These are phyloP conservation scores for Lithospermum erythrorhizon DNA, from an alignment of 257 asterid species.

Conservation along the genomic window DNA sequence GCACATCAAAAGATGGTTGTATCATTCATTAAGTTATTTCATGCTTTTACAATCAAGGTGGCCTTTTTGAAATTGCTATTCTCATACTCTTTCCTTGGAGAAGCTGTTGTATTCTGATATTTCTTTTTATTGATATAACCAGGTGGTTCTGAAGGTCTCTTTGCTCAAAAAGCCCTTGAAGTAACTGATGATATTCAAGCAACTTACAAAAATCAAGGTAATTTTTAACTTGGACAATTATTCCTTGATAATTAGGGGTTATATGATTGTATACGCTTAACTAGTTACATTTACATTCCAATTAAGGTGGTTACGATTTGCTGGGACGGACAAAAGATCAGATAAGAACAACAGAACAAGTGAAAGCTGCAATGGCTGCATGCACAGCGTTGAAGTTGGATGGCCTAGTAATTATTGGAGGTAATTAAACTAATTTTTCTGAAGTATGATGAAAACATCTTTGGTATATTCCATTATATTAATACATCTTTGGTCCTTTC, in stretches of 20 bases:
- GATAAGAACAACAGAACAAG: slow-evolving; percentile 77
- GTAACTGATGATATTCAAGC: slow-evolving; percentile 59
- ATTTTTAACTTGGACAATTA: neutral
- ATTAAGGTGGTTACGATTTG: slow-evolving; percentile 73
- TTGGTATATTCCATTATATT: slow-evolving; percentile 11
- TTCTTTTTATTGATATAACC: neutral
- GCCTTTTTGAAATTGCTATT: neutral
- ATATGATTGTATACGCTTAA: neutral
- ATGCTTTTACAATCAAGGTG: neutral
- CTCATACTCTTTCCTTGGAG: neutral
- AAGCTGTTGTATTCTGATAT: neutral
- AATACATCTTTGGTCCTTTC: slow-evolving; percentile 17
- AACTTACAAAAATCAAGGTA: slow-evolving; percentile 80
- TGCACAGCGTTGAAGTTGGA: slow-evolving; percentile 65
- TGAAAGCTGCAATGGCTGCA: slow-evolving; percentile 59
- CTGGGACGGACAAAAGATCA: slow-evolving; percentile 82
- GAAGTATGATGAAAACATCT: slow-evolving; percentile 10
- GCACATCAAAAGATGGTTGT: too few relatives aligned
- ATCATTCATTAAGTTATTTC: neutral
- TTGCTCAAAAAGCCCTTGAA: slow-evolving; percentile 72
- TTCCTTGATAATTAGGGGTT: neutral
- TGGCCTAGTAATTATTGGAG: slow-evolving; percentile 78
- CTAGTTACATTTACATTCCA: slow-evolving; percentile 7
- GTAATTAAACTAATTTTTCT: slow-evolving; percentile 17
- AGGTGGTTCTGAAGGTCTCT: slow-evolving; percentile 90